Percentiles rank a stretch among this genome's conserved stretches.
Conservation (phyloP, 78 protist genomes). For the Dictyostelium purpureum region DNA sequence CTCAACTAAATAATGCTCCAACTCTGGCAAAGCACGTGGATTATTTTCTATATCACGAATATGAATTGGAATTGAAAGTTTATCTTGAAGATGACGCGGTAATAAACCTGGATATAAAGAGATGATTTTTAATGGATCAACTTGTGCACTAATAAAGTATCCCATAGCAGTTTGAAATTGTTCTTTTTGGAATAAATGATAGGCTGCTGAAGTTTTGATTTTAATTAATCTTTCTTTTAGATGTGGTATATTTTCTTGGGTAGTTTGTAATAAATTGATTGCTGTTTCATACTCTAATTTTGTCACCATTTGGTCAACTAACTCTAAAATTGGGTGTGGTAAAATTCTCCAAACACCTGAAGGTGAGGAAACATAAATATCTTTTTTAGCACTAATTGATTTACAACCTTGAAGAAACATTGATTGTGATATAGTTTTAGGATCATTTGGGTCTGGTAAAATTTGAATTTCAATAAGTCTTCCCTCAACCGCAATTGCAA, state of each 20-base stretch:
- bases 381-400: constrained; percentile 28
- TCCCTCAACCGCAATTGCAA: constrained; percentile 45
- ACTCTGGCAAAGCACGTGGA: constrained; percentile 15
- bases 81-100: constrained; percentile 48
- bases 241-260: constrained; percentile 20
- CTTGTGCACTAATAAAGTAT: constrained; percentile 16
- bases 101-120: constrained; percentile 54
- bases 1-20: constrained; percentile 19
- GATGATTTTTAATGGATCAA: constrained; percentile 65
- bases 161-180: constrained; percentile 77
- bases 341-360: constrained; percentile 55
- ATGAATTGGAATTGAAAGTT: constrained; percentile 28
- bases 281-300: constrained; percentile 65
- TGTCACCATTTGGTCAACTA: constrained; percentile 46
- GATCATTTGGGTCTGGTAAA: constrained; percentile 54
- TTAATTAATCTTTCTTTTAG: constrained; percentile 26
- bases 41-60: constrained; percentile 54
- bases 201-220: constrained; percentile 62
- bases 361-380: constrained; percentile 45
- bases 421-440: constrained; percentile 48
- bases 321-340: constrained; percentile 41
- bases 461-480: constrained; percentile 57
- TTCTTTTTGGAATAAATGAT: constrained; percentile 48
- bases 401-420: constrained; percentile 25
- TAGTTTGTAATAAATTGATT: constrained; percentile 1